phyloP scores from a whole-genome alignment of 257 asterid genomes.

The Striga asiatica region DNA sequence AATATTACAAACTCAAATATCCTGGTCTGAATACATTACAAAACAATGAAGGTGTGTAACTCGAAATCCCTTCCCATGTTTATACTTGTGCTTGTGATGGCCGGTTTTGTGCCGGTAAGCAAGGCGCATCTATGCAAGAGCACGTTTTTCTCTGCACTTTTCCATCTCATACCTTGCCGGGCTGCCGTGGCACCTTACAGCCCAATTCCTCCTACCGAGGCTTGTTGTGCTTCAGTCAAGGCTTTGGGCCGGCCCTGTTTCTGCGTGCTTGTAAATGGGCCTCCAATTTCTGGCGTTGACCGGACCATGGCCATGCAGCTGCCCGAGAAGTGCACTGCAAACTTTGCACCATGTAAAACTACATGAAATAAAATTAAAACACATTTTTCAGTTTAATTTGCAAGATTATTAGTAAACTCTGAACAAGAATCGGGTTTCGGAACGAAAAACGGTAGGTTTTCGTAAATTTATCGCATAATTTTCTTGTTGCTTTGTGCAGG shows the following conservation, averaged over 20 bases:
- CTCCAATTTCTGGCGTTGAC: conserved; percentile 84
- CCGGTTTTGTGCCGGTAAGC: conserved; percentile 23
- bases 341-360: conserved; percentile 72
- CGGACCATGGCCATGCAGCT: conserved; percentile 72
- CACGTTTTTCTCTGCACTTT: conserved; percentile 64
- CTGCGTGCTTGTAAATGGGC: conserved; percentile 77
- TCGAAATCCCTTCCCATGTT: conserved; percentile 12
- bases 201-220: conserved; percentile 60
- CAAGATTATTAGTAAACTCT: no score
- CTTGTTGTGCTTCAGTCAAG: conserved; percentile 73
- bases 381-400: no score
- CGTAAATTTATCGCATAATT: background rate
- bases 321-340: conserved; percentile 71
- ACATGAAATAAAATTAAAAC: no score
- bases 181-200: conserved; percentile 63
- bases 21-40: background rate
- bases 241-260: conserved; percentile 89
- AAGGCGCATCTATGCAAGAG: conserved; percentile 44
- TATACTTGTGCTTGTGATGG: conserved; percentile 22
- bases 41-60: conserved; percentile 24
- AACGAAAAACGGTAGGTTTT: no score
- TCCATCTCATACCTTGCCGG: conserved; percentile 87
- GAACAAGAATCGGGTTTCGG: no score
- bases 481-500: conserved; percentile 28
- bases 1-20: background rate